A percentile compares a stretch with the other conserved stretches of the same genome.
These are phyloP conservation scores for Sclerospora graminicola DNA, from an alignment of 352 stramenopile genomes.

Conservation along the genomic window DNA sequence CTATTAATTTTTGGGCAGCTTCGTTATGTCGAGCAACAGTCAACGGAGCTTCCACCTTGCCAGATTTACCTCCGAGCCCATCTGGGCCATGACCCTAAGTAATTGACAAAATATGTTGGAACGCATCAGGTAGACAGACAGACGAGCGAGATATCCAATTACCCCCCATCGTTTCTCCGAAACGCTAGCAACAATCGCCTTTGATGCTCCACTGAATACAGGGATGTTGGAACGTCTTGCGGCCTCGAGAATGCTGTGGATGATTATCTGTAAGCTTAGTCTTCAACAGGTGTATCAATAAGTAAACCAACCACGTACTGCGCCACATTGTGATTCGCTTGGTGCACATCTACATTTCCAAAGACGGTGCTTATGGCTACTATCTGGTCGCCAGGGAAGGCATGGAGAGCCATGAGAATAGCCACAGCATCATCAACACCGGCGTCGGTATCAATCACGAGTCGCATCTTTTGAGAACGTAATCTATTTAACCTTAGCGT, in stretches of 20 bases:
- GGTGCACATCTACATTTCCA: constrained; percentile 71
- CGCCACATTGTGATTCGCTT: constrained; percentile 74
- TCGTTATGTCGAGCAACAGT: constrained; percentile 36
- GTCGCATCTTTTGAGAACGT: too few relatives aligned
- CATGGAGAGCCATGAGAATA: constrained; percentile 62
- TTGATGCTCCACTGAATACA: constrained; percentile 52
- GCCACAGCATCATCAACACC: constrained; percentile 72
- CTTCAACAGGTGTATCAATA: too few relatives aligned
- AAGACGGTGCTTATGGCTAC: constrained; percentile 74
- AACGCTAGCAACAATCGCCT: constrained; percentile 54
- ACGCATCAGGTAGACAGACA: neutral
- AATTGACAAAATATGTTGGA: neutral
- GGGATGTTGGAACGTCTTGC: constrained; percentile 38
- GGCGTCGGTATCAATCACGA: constrained; percentile 72
- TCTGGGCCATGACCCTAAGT: constrained; percentile 57
- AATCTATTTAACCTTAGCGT: too few relatives aligned
- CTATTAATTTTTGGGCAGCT: constrained; percentile 54
- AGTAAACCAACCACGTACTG: too few relatives aligned
- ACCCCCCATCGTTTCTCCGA: constrained; percentile 56
- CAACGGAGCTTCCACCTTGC: constrained; percentile 23
- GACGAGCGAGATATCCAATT: neutral
- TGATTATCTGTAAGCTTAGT: too few relatives aligned
- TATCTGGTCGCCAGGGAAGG: constrained; percentile 40
- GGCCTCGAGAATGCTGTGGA: constrained; percentile 55
- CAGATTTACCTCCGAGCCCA: constrained; percentile 48